A percentile compares a stretch with the other conserved stretches of the same genome.
Conservation (phyloP, 352 stramenopile genomes). For the Achlya hypogyna region DNA sequence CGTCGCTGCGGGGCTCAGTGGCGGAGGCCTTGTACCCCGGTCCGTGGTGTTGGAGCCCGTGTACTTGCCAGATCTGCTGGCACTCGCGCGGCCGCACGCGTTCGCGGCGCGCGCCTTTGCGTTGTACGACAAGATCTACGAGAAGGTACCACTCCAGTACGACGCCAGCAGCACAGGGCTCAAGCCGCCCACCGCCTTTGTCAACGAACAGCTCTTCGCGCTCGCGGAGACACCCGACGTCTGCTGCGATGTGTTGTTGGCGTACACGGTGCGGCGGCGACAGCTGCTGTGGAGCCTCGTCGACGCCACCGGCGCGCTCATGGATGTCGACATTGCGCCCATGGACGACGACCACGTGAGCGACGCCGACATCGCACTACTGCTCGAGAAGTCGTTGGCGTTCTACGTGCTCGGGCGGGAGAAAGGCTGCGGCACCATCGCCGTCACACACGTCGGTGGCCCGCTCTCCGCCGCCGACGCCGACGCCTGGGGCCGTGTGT, state of each 20-base stretch:
- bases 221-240: background rate
- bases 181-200: background rate
- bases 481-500: background rate
- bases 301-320: background rate
- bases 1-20: background rate
- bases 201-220: slow-evolving; percentile 1
- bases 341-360: background rate
- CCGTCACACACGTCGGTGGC: background rate
- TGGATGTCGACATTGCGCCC: background rate
- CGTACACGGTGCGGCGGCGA: no score
- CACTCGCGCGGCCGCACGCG: background rate
- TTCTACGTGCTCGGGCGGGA: background rate
- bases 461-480: background rate
- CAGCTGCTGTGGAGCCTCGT: no score
- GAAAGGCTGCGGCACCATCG: background rate
- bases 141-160: background rate
- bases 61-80: background rate
- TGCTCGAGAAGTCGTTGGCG: background rate
- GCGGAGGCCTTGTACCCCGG: background rate
- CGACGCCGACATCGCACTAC: background rate
- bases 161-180: background rate
- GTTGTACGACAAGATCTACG: slow-evolving; percentile 2
- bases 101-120: slow-evolving; percentile 6
- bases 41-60: background rate
- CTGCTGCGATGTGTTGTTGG: background rate